Conservation (phyloP, 108 stramenopile species). For the Conticribra weissflogii region DNA sequence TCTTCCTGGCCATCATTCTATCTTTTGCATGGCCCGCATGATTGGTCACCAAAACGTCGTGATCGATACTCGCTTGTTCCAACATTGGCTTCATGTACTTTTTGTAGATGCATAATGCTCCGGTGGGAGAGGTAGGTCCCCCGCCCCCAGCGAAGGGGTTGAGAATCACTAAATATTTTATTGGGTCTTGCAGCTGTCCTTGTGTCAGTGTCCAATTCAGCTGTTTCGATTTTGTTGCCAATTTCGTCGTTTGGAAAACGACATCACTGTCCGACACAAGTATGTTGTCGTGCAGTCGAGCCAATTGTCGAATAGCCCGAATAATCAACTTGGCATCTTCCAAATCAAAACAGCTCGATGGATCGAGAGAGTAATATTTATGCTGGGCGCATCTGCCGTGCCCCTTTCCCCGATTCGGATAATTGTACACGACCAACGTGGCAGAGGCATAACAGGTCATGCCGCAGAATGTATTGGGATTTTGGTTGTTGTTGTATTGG, state of each 20-base stretch:
- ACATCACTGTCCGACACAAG: background rate
- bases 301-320: constrained; percentile 53
- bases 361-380: constrained; percentile 57
- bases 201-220: background rate
- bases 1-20: constrained; percentile 41
- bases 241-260: background rate
- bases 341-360: constrained; percentile 66
- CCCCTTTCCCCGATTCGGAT: constrained; percentile 46
- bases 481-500: constrained; percentile 29
- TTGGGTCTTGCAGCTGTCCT: background rate
- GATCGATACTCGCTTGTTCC: constrained; percentile 68
- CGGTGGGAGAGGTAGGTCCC: constrained; percentile 36
- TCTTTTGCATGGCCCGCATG: constrained; percentile 71
- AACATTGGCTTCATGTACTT: constrained; percentile 70
- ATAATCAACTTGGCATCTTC: constrained; percentile 48
- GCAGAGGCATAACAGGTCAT: constrained; percentile 44
- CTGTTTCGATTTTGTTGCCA: background rate
- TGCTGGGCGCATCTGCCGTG: constrained; percentile 34
- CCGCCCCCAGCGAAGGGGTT: constrained; percentile 79
- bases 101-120: constrained; percentile 49
- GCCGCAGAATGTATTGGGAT: constrained; percentile 24
- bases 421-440: constrained; percentile 56
- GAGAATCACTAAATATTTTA: constrained; percentile 64
- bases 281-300: constrained; percentile 12
- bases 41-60: constrained; percentile 58